Evolutionary conservation across 1,284 basidiomycete species (phyloP).

Genomic region (Cutaneotrichosporon arboriforme): DNA sequence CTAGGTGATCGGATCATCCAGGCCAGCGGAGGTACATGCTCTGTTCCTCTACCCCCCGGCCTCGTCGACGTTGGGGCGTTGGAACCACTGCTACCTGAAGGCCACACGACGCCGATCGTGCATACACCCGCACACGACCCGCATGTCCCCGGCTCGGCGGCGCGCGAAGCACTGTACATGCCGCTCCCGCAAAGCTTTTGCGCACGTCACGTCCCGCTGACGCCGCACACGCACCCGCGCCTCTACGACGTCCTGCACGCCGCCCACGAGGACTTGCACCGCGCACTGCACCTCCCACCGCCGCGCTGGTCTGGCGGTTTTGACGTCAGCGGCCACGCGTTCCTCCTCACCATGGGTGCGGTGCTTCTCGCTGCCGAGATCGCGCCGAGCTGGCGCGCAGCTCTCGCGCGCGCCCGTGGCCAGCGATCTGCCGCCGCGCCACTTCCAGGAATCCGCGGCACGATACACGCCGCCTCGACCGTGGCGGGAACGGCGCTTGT

Average conservation of each 20-base stretch:
- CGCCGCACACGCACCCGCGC: conserved; percentile 58
- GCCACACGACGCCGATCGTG: conserved; percentile 49
- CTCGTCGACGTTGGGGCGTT: conserved; percentile 12
- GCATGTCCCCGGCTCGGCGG: neutral
- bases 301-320: conserved; percentile 65
- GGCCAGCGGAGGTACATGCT: conserved; percentile 75
- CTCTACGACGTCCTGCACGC: conserved; percentile 54
- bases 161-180: conserved; percentile 16
- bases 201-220: conserved; percentile 53
- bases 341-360: conserved; percentile 77
- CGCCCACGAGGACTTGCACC: conserved; percentile 7
- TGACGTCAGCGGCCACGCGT: conserved; percentile 91
- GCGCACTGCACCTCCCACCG: conserved; percentile 29
- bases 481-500: conserved; percentile 50
- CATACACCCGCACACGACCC: conserved; percentile 1
- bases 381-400: conserved; percentile 40
- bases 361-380: conserved; percentile 77
- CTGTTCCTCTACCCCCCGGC: conserved; percentile 56
- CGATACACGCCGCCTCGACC: conserved; percentile 18
- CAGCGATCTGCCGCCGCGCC: neutral
- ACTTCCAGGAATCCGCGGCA: neutral
- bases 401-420: conserved; percentile 1
- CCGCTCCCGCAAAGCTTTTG: conserved; percentile 53
- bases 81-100: conserved; percentile 10
- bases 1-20: conserved; percentile 68